These are phyloP conservation scores for Colletotrichum siamense DNA, from an alignment of 2,329 filamentous ascomycete genomes.

Conservation along the genomic window DNA sequence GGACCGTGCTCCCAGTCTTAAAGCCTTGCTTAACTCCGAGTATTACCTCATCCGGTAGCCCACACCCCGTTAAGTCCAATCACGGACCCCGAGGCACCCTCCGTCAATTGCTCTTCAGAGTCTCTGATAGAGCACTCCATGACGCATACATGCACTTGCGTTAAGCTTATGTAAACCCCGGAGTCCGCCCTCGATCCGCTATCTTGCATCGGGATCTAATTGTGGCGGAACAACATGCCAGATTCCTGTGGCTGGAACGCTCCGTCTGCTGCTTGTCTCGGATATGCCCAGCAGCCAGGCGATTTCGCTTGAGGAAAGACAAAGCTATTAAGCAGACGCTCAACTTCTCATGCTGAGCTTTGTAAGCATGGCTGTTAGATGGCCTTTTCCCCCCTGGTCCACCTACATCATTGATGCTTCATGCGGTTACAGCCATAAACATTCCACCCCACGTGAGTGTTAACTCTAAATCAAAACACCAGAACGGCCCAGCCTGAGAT, in stretches of 20 bases:
- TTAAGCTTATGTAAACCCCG: neutral
- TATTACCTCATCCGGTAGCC: neutral
- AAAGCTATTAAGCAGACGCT: neutral
- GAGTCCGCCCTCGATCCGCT: neutral
- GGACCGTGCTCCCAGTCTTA: neutral
- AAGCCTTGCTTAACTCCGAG: neutral
- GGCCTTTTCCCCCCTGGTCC: neutral
- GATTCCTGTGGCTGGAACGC: neutral
- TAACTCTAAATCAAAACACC: neutral
- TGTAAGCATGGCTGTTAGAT: neutral
- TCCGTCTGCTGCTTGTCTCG: neutral
- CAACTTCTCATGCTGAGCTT: neutral
- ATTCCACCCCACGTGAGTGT: neutral
- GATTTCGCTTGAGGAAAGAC: neutral
- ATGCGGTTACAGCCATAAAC: neutral
- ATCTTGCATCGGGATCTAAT: neutral
- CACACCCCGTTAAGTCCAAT: neutral
- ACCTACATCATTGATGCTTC: neutral
- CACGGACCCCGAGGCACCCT: neutral
- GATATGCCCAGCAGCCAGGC: neutral
- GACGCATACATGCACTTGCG: neutral
- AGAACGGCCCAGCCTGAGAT: neutral
- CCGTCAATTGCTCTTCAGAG: neutral
- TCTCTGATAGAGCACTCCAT: neutral
- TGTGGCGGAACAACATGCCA: neutral